phyloP scores from a whole-genome alignment of 345 rosid species.

The Bruguiera sexangula region DNA sequence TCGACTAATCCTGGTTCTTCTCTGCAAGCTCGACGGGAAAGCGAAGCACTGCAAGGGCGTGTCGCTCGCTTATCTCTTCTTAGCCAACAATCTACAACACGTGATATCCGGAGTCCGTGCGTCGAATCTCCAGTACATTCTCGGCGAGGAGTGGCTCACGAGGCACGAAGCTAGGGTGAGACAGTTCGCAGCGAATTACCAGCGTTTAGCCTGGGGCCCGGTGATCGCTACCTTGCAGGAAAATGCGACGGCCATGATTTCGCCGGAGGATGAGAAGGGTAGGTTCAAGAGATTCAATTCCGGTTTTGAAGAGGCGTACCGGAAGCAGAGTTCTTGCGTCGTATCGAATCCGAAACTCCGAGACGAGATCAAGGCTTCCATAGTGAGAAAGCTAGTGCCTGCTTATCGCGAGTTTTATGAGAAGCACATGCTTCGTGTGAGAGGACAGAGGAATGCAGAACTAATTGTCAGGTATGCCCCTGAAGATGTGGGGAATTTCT shows the following conservation, averaged over 20 bases:
- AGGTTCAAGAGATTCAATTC: slow-evolving; percentile 42
- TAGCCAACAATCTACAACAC: slow-evolving; percentile 28
- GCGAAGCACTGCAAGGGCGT: slow-evolving; percentile 24
- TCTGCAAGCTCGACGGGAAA: slow-evolving; percentile 33
- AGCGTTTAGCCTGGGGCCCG: slow-evolving; percentile 25
- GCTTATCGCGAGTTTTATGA: slow-evolving; percentile 51
- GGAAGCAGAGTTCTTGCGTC: slow-evolving; percentile 44
- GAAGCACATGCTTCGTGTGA: not conserved
- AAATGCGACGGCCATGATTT: slow-evolving; percentile 30
- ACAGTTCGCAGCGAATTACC: slow-evolving; percentile 28
- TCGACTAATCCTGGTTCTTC: slow-evolving; percentile 26
- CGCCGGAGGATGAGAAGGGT: slow-evolving; percentile 37
- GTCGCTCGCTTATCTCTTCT: slow-evolving; percentile 24
- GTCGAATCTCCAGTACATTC: slow-evolving; percentile 22
- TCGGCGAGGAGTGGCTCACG: slow-evolving; percentile 27
- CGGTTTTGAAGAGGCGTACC: slow-evolving; percentile 53
- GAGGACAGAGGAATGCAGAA: not conserved
- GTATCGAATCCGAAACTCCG: slow-evolving; percentile 47
- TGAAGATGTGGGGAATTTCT: slow-evolving; percentile 32
- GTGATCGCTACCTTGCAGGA: slow-evolving; percentile 42
- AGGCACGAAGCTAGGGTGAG: slow-evolving; percentile 22
- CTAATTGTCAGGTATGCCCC: slow-evolving; percentile 20
- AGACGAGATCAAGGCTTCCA: slow-evolving; percentile 50
- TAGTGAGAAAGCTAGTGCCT: slow-evolving; percentile 38
- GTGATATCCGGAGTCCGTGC: slow-evolving; percentile 16